Conservation (phyloP, 805 yeast species). For the Candida manassasensis region DNA sequence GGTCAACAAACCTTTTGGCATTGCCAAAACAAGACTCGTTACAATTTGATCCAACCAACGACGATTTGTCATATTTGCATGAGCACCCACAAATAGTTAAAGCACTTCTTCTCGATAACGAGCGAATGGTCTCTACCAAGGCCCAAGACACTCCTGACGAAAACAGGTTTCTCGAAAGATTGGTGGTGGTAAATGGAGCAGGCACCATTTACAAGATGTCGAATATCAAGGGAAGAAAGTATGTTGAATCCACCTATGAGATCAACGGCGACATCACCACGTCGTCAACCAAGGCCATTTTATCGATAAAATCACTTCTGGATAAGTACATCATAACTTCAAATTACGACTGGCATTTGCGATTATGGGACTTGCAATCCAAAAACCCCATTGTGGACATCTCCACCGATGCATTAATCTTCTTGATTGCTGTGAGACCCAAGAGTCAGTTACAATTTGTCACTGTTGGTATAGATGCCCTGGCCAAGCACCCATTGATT, state of each 20-base stretch:
- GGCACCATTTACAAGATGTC: conserved; percentile 17
- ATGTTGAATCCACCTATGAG: conserved; percentile 9
- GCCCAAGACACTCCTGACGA: conserved; percentile 4
- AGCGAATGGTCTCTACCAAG: not conserved
- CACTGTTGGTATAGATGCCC: conserved; percentile 18
- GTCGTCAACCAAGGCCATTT: not conserved
- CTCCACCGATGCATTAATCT: conserved; percentile 16
- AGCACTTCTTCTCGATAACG: not conserved
- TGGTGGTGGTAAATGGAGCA: conserved; percentile 16
- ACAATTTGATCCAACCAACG: conserved; percentile 5
- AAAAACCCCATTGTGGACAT: conserved; percentile 14
- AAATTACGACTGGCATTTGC: conserved; percentile 20
- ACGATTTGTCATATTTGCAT: not conserved
- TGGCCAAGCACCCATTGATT: conserved; percentile 11
- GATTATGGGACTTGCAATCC: conserved; percentile 14
- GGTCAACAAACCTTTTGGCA: conserved; percentile 32
- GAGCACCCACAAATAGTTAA: not conserved
- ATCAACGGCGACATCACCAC: not conserved
- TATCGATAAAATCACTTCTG: conserved; percentile 1
- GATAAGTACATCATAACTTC: conserved; percentile 13
- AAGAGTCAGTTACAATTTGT: conserved; percentile 19
- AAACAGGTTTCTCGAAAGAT: conserved; percentile 14
- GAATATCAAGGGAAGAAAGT: conserved; percentile 12
- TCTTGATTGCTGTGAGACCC: conserved; percentile 17
- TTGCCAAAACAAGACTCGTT: conserved; percentile 20